A percentile compares a stretch with the other conserved stretches of the same genome.
These are phyloP conservation scores for Blastobotrys raffinosifermentans DNA, from an alignment of 1,139 yeast species.

Conservation along the genomic window DNA sequence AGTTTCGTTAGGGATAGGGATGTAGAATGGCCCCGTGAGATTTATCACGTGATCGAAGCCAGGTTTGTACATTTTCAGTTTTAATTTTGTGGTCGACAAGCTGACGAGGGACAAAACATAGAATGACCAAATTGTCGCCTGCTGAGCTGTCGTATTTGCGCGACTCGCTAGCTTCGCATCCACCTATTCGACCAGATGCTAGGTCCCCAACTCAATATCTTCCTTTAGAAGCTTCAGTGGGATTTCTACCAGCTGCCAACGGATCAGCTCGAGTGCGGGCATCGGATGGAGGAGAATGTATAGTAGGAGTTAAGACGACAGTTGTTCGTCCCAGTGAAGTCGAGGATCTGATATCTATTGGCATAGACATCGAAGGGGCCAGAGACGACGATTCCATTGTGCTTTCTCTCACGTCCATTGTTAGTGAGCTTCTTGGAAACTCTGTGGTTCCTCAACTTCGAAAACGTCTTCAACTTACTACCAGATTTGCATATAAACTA, in stretches of 20 bases:
- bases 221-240: slow-evolving; percentile 77
- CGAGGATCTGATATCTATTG: slow-evolving; percentile 57
- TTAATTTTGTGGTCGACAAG: no score
- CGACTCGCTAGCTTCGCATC: slow-evolving; percentile 58
- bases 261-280: slow-evolving; percentile 86
- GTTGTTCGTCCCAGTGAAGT: slow-evolving; percentile 51
- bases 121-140: slow-evolving; percentile 47
- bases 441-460: slow-evolving; percentile 37
- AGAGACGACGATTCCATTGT: slow-evolving; percentile 32
- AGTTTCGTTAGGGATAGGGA: no score
- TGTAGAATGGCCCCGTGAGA: no score
- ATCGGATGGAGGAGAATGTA: slow-evolving; percentile 88
- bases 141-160: slow-evolving; percentile 79
- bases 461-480: slow-evolving; percentile 52
- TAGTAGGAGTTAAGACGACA: slow-evolving; percentile 80
- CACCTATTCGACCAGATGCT: slow-evolving; percentile 79
- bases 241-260: slow-evolving; percentile 77
- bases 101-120: no score
- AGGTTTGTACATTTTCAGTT: no score
- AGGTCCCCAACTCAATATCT: slow-evolving; percentile 67
- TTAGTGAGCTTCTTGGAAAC: slow-evolving; percentile 26
- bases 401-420: slow-evolving; percentile 41
- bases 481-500: slow-evolving; percentile 68
- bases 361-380: slow-evolving; percentile 52
- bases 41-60: no score